Evolutionary conservation across 345 rosid species (phyloP).

Genomic region (Arabis alpina): DNA sequence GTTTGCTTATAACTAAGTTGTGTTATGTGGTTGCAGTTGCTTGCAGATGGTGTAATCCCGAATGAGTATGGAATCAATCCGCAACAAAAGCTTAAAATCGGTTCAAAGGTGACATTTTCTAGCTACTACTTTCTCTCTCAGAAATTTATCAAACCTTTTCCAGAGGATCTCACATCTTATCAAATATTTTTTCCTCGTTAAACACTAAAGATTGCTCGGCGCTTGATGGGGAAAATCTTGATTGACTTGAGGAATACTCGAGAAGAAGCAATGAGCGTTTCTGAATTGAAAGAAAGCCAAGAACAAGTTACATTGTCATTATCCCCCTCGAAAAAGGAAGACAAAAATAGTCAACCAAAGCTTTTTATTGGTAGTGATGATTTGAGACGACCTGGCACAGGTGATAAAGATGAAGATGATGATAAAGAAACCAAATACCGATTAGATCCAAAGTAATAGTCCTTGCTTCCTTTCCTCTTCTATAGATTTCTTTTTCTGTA

Average conservation of each 20-base stretch:
- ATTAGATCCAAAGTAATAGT: conserved; percentile 82
- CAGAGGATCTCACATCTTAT: conserved; percentile 23
- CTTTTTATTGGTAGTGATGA: conserved; percentile 62
- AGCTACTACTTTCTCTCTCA: neutral
- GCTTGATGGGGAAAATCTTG: conserved; percentile 92
- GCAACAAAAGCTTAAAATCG: conserved; percentile 91
- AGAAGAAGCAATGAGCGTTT: conserved; percentile 92
- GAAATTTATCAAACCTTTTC: neutral
- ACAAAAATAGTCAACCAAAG: conserved; percentile 56
- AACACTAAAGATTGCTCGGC: conserved; percentile 78
- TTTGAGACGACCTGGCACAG: conserved; percentile 62
- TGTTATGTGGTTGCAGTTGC: conserved; percentile 61
- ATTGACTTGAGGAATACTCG: conserved; percentile 96
- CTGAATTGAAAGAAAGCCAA: conserved; percentile 79
- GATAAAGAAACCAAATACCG: conserved; percentile 96
- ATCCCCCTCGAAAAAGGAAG: conserved; percentile 52
- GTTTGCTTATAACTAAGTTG: conserved; percentile 21
- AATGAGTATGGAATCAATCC: conserved; percentile 99
- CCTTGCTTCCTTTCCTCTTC: neutral
- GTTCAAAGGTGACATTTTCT: conserved; percentile 73
- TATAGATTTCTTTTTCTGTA: neutral
- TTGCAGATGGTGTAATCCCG: conserved; percentile 99
- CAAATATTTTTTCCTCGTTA: neutral
- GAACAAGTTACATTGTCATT: conserved; percentile 54
- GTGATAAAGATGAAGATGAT: conserved; percentile 94